phyloP scores from a whole-genome alignment of 2,329 filamentous ascomycete species.

The Lecanicillium sp. region DNA sequence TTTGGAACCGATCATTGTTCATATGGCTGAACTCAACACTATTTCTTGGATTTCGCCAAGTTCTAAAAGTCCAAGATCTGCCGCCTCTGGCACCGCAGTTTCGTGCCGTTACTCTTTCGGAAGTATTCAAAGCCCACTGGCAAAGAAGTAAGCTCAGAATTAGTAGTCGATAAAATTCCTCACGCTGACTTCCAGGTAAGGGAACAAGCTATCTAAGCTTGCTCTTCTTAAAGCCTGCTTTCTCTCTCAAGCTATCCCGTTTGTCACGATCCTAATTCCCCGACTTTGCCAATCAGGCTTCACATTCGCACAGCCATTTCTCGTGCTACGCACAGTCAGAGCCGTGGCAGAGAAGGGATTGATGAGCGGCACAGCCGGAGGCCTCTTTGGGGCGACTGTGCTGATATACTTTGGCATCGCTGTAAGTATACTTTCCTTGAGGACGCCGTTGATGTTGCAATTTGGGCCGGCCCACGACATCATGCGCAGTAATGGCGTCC shows the following conservation, averaged over 20 bases:
- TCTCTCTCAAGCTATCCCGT: no score
- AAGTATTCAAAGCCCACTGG: slow-evolving; percentile 5
- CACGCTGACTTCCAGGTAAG: no score
- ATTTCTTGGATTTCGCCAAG: slow-evolving; percentile 4
- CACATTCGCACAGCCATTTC: slow-evolving; percentile 1
- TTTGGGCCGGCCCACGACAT: no score
- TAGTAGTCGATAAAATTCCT: no score
- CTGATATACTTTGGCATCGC: slow-evolving; percentile 4
- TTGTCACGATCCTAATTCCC: no score
- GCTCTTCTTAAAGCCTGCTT: no score
- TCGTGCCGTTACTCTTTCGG: slow-evolving; percentile 1
- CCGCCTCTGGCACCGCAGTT: slow-evolving; percentile 6
- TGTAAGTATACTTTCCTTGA: background rate
- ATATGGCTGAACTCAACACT: slow-evolving; percentile 9
- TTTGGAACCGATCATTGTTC: slow-evolving; percentile 11
- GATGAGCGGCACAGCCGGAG: background rate
- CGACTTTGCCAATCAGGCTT: background rate
- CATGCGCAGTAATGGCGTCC: no score
- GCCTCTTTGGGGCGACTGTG: background rate
- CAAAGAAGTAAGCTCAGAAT: background rate
- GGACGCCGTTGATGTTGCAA: no score
- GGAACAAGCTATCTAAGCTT: no score
- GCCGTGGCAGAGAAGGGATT: background rate
- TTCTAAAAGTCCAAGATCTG: slow-evolving; percentile 5
- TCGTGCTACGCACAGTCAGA: background rate